Evolutionary conservation across 768 basidiomycete genomes (phyloP).

Genomic region (Leccinum variicolor): DNA sequence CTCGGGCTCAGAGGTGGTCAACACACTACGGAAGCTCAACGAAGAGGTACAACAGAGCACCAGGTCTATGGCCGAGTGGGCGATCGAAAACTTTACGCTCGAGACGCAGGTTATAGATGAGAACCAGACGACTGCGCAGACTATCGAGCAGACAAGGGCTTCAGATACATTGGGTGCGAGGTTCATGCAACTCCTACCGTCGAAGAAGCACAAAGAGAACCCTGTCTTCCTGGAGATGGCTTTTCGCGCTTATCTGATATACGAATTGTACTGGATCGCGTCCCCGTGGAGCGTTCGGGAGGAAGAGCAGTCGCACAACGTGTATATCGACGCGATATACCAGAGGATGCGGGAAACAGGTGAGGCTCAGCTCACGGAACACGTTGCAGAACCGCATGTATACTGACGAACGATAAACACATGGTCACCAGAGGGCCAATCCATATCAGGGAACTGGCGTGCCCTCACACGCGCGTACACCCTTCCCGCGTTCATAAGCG

Average conservation of each 20-base stretch:
- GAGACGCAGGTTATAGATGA: conserved; percentile 4
- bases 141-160: conserved; percentile 9
- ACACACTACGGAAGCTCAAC: conserved; percentile 41
- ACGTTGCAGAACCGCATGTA: neutral
- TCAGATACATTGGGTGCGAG: conserved; percentile 10
- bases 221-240: conserved; percentile 32
- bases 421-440: conserved; percentile 36
- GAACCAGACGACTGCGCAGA: neutral
- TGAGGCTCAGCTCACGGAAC: conserved; percentile 14
- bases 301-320: conserved; percentile 15
- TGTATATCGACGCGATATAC: conserved; percentile 28
- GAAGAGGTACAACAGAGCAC: conserved; percentile 44
- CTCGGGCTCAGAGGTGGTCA: conserved; percentile 44
- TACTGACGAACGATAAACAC: neutral
- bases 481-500: conserved; percentile 6
- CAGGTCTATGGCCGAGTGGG: conserved; percentile 41
- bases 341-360: conserved; percentile 32
- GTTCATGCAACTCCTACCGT: conserved; percentile 19
- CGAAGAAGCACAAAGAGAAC: conserved; percentile 22
- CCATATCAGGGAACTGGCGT: conserved; percentile 42
- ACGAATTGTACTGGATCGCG: conserved; percentile 18
- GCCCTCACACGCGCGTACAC: conserved; percentile 32
- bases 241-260: conserved; percentile 25
- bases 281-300: conserved; percentile 20
- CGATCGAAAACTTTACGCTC: conserved; percentile 37